Evolutionary conservation across 805 yeast genomes (phyloP).

Genomic region (Barnettozyma populi): DNA sequence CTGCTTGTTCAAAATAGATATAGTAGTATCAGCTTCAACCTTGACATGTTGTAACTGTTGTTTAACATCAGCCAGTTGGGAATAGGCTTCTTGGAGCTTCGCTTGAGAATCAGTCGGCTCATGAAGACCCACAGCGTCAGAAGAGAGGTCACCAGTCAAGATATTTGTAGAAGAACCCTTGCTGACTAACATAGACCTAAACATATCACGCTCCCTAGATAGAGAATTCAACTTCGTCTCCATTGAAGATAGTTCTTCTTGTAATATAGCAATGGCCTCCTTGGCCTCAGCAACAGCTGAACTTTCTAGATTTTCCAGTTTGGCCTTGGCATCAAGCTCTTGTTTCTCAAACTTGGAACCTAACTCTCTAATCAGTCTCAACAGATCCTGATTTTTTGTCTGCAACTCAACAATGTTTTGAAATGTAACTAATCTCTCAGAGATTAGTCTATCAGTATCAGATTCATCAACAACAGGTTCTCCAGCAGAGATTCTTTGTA

Average conservation of each 20-base stretch:
- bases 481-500: conserved; percentile 43
- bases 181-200: conserved; percentile 32
- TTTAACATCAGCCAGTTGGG: conserved; percentile 11
- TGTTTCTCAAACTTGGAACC: conserved; percentile 66
- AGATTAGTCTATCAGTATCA: conserved; percentile 68
- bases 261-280: conserved; percentile 58
- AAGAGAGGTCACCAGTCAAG: conserved; percentile 15
- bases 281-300: conserved; percentile 57
- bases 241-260: conserved; percentile 49
- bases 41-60: conserved; percentile 24
- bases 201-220: conserved; percentile 65
- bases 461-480: conserved; percentile 34
- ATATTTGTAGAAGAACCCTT: conserved; percentile 16
- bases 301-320: conserved; percentile 36
- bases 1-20: conserved; percentile 45
- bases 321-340: conserved; percentile 37
- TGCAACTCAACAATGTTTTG: conserved; percentile 61
- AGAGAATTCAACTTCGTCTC: conserved; percentile 49
- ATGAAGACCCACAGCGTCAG: neutral
- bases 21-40: conserved; percentile 38
- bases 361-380: conserved; percentile 62
- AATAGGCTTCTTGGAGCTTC: conserved; percentile 13
- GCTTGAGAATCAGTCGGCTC: conserved; percentile 11
- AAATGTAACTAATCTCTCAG: conserved; percentile 71
- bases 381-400: conserved; percentile 65